A percentile compares a stretch with the other conserved stretches of the same genome.
Evolutionary conservation across 2,329 filamentous ascomycete genomes (phyloP).

Genomic region (Sclerotinia spermophila): DNA sequence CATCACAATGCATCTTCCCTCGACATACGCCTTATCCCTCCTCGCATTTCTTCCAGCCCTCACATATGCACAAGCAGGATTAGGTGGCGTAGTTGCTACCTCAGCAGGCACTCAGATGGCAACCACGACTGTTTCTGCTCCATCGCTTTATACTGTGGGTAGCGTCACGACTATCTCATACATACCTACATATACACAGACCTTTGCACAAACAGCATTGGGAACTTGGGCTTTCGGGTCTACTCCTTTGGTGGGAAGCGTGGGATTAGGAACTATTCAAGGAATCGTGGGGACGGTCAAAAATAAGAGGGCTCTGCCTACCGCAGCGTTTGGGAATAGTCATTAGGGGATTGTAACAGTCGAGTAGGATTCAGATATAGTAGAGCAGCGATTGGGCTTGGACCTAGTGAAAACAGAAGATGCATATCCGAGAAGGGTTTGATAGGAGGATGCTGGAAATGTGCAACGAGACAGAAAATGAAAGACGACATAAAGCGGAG

Average conservation of each 20-base stretch:
- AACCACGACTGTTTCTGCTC: neutral
- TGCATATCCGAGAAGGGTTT: neutral
- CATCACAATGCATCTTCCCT: neutral
- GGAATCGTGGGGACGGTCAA: slow-evolving; percentile 23
- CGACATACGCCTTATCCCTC: neutral
- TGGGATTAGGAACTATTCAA: slow-evolving; percentile 32
- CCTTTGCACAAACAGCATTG: slow-evolving; percentile 34
- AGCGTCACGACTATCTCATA: neutral
- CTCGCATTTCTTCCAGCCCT: slow-evolving; percentile 1
- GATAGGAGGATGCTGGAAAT: neutral
- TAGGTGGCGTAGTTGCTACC: neutral
- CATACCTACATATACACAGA: slow-evolving; percentile 28
- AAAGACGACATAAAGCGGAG: neutral
- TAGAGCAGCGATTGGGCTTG: neutral
- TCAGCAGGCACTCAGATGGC: slow-evolving; percentile 12
- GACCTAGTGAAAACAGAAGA: neutral
- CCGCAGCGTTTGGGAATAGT: neutral
- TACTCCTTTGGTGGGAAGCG: slow-evolving; percentile 28
- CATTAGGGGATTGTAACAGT: neutral
- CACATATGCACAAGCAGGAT: slow-evolving; percentile 13
- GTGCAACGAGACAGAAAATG: neutral
- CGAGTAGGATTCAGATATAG: too few relatives aligned
- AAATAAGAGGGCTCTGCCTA: slow-evolving; percentile 15
- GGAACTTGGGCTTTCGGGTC: slow-evolving; percentile 33
- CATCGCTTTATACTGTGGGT: slow-evolving; percentile 6